Evolutionary conservation across 2,329 filamentous ascomycete species (phyloP), one percentile per base, ranked within the genome.

Genomic region (Mycogone perniciosa): DNA sequence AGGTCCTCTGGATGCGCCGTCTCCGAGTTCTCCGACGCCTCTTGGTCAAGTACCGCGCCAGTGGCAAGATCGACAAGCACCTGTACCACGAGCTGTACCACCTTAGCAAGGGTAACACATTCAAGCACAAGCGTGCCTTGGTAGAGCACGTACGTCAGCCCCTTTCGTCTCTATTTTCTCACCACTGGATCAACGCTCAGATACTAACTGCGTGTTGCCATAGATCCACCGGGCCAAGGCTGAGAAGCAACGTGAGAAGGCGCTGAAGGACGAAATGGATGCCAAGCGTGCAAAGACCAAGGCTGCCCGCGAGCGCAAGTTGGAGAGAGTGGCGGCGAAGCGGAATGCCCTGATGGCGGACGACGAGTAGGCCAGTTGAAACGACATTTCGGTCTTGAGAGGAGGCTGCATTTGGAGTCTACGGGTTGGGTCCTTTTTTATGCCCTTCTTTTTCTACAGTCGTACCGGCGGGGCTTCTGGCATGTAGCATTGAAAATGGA

Each of bases 61-160:
- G 88, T 71, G 95, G 95, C 77, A 99, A 99, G 88, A 99, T 99
- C 75, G 93, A 99, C 82, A 99, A 99, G 87, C 93, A 99, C 84
- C 90, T 99, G 59, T 99, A 99, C 86, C 93, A 99, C 85, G 91
- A 97, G 82, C 89, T 99, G 65, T 99, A 99, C 85, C 93, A 96
- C 79, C 82, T 95, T 74, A 93, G 88, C 86, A 99, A 99, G 91
- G 95, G 93, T 95, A 99, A 99, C 87, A 92, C 93, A 76, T 99
- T 99, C 88, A 99, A 99, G 91, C 93, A 99, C 89, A 99, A 97
- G 91, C 88, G 93, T 79, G 93, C 91, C 71, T 86, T 99, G 69
- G 90, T 99, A 74, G 93, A 99, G 85, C 93, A 99, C 82, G 93
- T 99, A 95, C 72, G 93, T 89, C 44, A 48, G 48, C 31, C 68